These are phyloP conservation scores for Sisymbrium irio DNA, from an alignment of 345 rosid species.

Conservation along the genomic window DNA sequence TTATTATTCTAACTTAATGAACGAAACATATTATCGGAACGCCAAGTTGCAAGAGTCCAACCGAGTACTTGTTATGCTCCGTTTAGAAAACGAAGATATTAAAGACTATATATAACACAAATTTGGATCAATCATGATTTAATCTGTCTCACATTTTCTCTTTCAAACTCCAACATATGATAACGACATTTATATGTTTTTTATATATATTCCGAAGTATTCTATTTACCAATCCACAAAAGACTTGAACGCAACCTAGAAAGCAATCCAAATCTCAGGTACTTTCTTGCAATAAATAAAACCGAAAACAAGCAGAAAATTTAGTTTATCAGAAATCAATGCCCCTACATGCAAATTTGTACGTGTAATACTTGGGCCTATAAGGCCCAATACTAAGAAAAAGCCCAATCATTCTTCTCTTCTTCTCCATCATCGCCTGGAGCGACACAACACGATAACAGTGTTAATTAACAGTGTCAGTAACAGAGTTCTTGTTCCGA, in stretches of 20 bases:
- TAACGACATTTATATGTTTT: too few relatives aligned
- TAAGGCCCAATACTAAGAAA: neutral
- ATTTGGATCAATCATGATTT: too few relatives aligned
- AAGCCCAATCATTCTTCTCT: neutral
- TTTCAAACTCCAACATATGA: too few relatives aligned
- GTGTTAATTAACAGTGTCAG: too few relatives aligned
- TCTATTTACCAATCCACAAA: neutral
- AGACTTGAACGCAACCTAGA: neutral
- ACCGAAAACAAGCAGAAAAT: neutral
- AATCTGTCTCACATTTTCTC: too few relatives aligned
- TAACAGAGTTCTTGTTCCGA: too few relatives aligned
- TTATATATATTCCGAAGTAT: neutral
- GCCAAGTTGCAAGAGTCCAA: neutral
- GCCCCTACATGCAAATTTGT: neutral
- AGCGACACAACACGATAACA: too few relatives aligned
- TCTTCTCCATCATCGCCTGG: neutral
- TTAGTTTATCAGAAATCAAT: neutral
- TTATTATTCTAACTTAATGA: neutral
- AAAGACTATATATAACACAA: too few relatives aligned
- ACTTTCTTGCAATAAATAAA: neutral
- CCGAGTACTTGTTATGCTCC: neutral
- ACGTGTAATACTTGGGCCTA: neutral
- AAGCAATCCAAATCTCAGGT: neutral
- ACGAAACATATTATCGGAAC: neutral
- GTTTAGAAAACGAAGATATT: too few relatives aligned